A percentile compares a stretch with the other conserved stretches of the same genome.
These are phyloP conservation scores for Rhizopogon sp. DNA, from an alignment of 768 basidiomycete species.

Conservation along the genomic window DNA sequence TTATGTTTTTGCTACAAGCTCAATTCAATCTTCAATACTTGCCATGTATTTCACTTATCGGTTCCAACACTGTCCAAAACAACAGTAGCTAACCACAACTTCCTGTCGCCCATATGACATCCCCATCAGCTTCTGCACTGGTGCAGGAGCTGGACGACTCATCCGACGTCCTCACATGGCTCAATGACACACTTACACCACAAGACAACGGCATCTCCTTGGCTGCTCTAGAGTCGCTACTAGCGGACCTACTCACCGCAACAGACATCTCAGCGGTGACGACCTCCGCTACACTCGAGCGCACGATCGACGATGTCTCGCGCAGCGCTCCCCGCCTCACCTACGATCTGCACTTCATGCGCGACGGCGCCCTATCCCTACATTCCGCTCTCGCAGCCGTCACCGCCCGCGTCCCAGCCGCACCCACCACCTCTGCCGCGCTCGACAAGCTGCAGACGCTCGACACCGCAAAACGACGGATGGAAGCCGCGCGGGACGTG, in stretches of 20 bases:
- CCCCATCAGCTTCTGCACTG: constrained; percentile 32
- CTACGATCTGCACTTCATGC: constrained; percentile 97
- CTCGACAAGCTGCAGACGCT: constrained; percentile 76
- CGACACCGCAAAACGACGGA: constrained; percentile 76
- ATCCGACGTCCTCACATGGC: constrained; percentile 63
- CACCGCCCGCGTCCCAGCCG: constrained; percentile 29
- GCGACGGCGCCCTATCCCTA: constrained; percentile 80
- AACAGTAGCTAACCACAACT: not conserved
- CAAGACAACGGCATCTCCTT: constrained; percentile 26
- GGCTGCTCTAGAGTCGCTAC: constrained; percentile 43
- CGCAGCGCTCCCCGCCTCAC: constrained; percentile 85
- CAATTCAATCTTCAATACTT: not conserved
- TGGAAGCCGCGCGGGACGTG: constrained; percentile 89
- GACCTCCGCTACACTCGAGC: constrained; percentile 81
- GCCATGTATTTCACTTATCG: no score
- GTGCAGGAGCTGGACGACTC: constrained; percentile 55
- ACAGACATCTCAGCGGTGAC: constrained; percentile 87
- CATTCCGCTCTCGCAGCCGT: constrained; percentile 58
- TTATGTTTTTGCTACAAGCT: not conserved
- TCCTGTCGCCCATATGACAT: constrained; percentile 12
- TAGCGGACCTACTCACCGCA: constrained; percentile 70
- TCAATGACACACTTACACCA: constrained; percentile 55
- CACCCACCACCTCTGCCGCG: constrained; percentile 49
- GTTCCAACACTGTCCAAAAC: not conserved
- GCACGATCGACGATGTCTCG: constrained; percentile 88